Conservation (phyloP, 306 rosid genomes). For the Citrullus amarus region DNA sequence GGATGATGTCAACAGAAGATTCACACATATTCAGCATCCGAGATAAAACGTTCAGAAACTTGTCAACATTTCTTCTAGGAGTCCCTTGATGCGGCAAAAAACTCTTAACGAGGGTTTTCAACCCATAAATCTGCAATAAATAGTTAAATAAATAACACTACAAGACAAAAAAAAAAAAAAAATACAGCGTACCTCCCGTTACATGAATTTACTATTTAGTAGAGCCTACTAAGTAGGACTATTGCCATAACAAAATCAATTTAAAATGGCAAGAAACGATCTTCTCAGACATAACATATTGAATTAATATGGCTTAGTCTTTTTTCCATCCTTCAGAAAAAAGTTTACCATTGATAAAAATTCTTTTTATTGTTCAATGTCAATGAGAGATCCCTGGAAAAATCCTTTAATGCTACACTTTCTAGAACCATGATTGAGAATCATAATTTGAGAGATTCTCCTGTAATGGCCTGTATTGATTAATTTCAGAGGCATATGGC, state of each 20-base stretch:
- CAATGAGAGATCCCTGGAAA: not conserved
- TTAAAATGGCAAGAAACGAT: not conserved
- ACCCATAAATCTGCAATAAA: constrained; percentile 66
- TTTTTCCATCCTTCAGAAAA: not conserved
- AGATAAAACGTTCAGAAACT: constrained; percentile 42
- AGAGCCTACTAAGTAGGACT: not conserved
- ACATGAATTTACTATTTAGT: not conserved
- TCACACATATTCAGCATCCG: constrained; percentile 37
- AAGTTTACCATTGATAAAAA: not conserved
- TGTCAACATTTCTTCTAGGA: constrained; percentile 26
- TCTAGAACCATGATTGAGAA: not conserved
- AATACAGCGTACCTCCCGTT: not conserved
- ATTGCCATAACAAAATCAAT: not conserved
- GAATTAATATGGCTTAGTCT: not conserved
- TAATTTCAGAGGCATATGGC: not conserved
- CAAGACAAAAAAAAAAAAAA: not conserved
- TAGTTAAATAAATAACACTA: not conserved
- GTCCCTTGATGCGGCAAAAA: constrained; percentile 51
- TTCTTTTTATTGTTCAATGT: not conserved
- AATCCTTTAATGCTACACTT: not conserved
- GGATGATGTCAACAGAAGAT: constrained; percentile 17
- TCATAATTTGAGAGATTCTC: not conserved
- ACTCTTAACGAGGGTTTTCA: constrained; percentile 75
- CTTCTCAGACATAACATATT: not conserved
- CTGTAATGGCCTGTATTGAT: not conserved